Evolutionary conservation across 495 filamentous ascomycete species (phyloP).

Genomic region (Neurospora sp.): DNA sequence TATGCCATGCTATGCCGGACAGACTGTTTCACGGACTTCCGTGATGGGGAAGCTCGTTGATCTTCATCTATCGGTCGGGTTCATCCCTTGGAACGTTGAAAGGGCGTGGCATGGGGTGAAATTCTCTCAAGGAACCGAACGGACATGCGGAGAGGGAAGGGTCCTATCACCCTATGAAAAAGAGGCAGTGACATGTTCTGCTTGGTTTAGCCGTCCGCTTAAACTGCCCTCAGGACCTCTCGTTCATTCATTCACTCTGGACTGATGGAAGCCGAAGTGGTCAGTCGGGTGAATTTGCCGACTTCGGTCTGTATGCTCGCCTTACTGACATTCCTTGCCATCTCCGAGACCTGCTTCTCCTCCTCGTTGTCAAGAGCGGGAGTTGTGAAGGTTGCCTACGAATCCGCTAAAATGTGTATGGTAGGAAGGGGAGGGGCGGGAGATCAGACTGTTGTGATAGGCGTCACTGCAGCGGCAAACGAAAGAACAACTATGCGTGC

Average conservation of each 20-base stretch:
- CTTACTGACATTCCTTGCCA: not conserved
- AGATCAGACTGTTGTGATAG: not conserved
- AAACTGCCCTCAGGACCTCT: not conserved
- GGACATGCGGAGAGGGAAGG: not conserved
- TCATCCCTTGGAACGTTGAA: not conserved
- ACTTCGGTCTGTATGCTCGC: not conserved
- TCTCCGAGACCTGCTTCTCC: not conserved
- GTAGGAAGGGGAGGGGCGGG: not conserved
- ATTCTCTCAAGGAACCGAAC: not conserved
- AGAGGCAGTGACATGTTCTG: not conserved
- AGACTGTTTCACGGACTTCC: not conserved
- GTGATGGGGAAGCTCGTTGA: not conserved
- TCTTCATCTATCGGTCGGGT: not conserved
- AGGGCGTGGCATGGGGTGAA: not conserved
- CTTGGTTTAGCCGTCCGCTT: not conserved
- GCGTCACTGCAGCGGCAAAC: not conserved
- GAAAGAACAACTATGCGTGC: not conserved
- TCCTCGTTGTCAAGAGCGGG: not conserved
- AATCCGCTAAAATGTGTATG: not conserved
- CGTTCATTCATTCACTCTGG: not conserved
- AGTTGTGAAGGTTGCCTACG: not conserved
- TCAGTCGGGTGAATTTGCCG: not conserved
- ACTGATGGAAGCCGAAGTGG: not conserved
- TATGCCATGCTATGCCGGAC: not conserved
- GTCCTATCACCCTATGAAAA: not conserved